Evolutionary conservation across 768 basidiomycete species (phyloP), one percentile per base, ranked within the genome.

Genomic region (Trametopsis cervina): DNA sequence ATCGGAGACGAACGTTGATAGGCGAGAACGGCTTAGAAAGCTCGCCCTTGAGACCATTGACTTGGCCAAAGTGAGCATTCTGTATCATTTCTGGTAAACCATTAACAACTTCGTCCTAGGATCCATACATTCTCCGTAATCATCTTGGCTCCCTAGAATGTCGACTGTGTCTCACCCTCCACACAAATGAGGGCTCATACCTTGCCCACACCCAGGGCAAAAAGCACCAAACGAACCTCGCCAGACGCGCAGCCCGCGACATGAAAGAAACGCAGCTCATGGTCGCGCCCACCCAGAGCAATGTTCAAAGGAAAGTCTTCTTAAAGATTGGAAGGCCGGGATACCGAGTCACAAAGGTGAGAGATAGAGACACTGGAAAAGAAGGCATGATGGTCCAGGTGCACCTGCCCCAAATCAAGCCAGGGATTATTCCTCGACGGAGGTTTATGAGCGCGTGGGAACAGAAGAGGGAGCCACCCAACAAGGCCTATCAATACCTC

Each of bases 111-210:
- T 4, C 13, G 2, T 48, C 46, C 29, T 57, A 89, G 91, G 95
- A 98, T 69, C 95, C 95, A 6, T 98, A 97, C 66, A 97, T 99
- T 63, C 81, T 99, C 29, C 90, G 95, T 67, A 99, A 97, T 65
- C 96, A 99, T 67, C 78, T 99, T 50, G 96, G 96, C 36, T 97
- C 94, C 7, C 80, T 98, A 36, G 95, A 98, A 80, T 99, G 96
- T 72, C 89, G 94, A 59, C 78, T 99, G 23, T 98, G 96, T 66
- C 71, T 99, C 40, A 99, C 96, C 0, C 78, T 99, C 10, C 96
- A 99, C 69, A 97, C 95, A n/a, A 98, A 98, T 60, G 96, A 99
- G 69, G 96, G 96, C 17, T 96, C 94, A 12, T 97, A 98, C 65
- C 85, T 99, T 41, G 96, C 96, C 0, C 96, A 99, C 59, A 99